Base-by-base conservation (phyloP, 306 rosid species). In the Fragaria vesca region DNA sequence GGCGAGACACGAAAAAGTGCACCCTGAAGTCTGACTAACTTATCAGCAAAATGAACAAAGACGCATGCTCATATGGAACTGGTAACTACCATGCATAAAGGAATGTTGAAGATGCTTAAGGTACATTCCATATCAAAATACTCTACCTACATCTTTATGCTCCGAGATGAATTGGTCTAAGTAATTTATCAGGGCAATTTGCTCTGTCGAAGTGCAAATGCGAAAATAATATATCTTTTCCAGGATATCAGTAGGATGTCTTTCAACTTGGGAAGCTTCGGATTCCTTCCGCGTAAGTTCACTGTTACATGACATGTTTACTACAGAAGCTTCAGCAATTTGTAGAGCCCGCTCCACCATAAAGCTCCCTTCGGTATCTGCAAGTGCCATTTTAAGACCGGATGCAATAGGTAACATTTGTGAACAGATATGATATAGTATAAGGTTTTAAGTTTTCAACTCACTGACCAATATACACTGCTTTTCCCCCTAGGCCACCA, bases 361-460 rank as follows among this genome's bases (percentile, higher is more conserved):
- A 78, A 95, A 95, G 89, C 97, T 95, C 74, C 99, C 97, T 73
- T 95, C 97, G 2, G 97, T 95, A 85, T 95, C 99, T 93, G 62
- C 52, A 82, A 76, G 79, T 45, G 76, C 20, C 73, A 68, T 80
- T 55, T 60, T 67, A 71, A 34, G 57, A 83, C 58, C 38, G 63
- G 75, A 28, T 40, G 71, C 79, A 78, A 79, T 78, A 58, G 77
- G 65, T 55, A 55, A 72, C 16, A 21, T 24, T 28, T 48, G 70
- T 46, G 74, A 68, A 76, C 69, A 68, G 26, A 75, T 69, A 78
- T 50, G 69, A n/a, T 74, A 68, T 16, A 24, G 51, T 24, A 61
- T 77, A 18, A 36, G 15, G 72, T 48, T 3, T 15, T 79, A 18
- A 28, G 15, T 69, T 48, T 3, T 15, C 46, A 66, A 55, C 71